Base-by-base conservation (phyloP, 192 early-diverging fungal genomes). In the Mycoemilia scoparia region DNA sequence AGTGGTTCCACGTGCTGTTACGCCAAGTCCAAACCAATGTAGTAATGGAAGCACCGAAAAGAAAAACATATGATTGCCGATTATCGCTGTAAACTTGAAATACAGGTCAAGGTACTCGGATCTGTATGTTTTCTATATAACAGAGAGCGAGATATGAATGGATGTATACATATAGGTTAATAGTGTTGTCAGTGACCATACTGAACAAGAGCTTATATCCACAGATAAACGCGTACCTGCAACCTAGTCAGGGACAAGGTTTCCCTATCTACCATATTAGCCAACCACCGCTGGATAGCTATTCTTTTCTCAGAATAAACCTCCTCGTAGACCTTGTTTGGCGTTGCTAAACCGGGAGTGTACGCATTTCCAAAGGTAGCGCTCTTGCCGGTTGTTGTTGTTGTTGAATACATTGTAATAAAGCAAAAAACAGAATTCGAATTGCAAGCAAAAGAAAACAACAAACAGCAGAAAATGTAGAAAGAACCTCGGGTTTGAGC, bases 41-140 rank as follows among this genome's bases (percentile, higher is more conserved):
- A 86, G 53, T 15, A 77, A 53, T 8, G 88, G 88, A 11, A 87
- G 48, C 19, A 73, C 60, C 9, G 83, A 48, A 59, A 93, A 63
- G 52, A 89, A 93, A 39, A 86, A 85, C 11, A 74, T 73, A 39
- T 89, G 88, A 25, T 81, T 86, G 7, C 88, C 87, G 6, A 87
- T 69, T 56, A 74, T 72, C 2, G 77, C 70, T 7, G 79, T 74
- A 48, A 59, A 65, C 12, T 74, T 46, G 42, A 85, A 82, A 36
- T 76, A 60, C 5, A 29, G 49, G 43, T 85, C 82, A 19, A 80
- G 46, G 1, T 28, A 29, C 2, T 49, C 39, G 4, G 46, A 34
- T 29, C 60, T 49, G 29, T 34, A 54, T 21, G 14, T 34, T 7
- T 29, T 29, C 22, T 64, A 55, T 14, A 64, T 57, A 2, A 36